These are phyloP conservation scores for Hysterangium stoloniferum DNA, from an alignment of 768 basidiomycete species.

Conservation along the genomic window DNA sequence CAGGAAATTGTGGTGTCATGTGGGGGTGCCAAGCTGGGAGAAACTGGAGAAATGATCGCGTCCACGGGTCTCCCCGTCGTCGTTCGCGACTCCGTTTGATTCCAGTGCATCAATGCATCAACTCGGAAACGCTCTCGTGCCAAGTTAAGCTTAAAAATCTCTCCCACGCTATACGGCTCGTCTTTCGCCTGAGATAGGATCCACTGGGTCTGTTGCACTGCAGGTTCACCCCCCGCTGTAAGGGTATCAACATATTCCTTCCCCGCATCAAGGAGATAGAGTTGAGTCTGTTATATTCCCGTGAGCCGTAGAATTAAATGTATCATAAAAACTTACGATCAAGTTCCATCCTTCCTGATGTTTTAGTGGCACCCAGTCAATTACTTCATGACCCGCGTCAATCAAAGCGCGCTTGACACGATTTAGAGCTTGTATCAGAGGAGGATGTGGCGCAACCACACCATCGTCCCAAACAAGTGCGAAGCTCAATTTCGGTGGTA, in stretches of 20 bases:
- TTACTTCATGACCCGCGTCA: slow-evolving; percentile 44
- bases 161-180: slow-evolving; percentile 31
- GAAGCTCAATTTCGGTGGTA: slow-evolving; percentile 36
- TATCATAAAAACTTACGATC: slow-evolving; percentile 28
- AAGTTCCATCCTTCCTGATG: slow-evolving; percentile 40
- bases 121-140: slow-evolving; percentile 37
- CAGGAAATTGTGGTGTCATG: slow-evolving; percentile 43
- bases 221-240: slow-evolving; percentile 23
- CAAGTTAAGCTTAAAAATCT: slow-evolving; percentile 38
- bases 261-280: slow-evolving; percentile 46
- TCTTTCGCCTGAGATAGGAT: slow-evolving; percentile 32
- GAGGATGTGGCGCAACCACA: slow-evolving; percentile 42
- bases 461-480: slow-evolving; percentile 46
- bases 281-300: slow-evolving; percentile 25
- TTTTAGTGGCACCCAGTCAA: slow-evolving; percentile 38
- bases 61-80: slow-evolving; percentile 40
- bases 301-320: neutral
- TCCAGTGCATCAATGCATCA: slow-evolving; percentile 38
- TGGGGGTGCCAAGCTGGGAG: slow-evolving; percentile 40
- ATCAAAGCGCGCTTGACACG: slow-evolving; percentile 31
- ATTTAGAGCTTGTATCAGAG: slow-evolving; percentile 35
- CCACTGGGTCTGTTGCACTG: slow-evolving; percentile 38
- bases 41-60: slow-evolving; percentile 38
- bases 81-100: slow-evolving; percentile 29
- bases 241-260: slow-evolving; percentile 36